These are phyloP conservation scores for Scheffersomyces segobiensis DNA, from an alignment of 1,139 yeast genomes.

Conservation along the genomic window DNA sequence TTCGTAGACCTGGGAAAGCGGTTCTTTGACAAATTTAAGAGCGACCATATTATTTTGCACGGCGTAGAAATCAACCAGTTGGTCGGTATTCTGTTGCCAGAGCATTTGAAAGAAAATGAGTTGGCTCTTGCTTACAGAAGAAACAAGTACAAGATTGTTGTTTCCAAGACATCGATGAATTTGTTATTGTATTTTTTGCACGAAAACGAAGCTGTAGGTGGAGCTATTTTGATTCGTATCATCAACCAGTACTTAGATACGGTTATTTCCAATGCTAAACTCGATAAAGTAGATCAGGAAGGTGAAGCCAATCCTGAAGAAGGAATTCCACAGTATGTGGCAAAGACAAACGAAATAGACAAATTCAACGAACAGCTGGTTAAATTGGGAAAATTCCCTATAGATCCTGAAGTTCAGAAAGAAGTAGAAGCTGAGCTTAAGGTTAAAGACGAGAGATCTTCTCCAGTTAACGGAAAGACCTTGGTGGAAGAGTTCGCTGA, in stretches of 20 bases:
- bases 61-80: slow-evolving; percentile 73
- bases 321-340: slow-evolving; percentile 62
- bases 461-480: slow-evolving; percentile 39
- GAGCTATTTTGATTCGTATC: slow-evolving; percentile 79
- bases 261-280: slow-evolving; percentile 43
- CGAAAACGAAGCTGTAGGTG: slow-evolving; percentile 92
- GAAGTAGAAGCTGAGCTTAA: slow-evolving; percentile 85
- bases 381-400: slow-evolving; percentile 78
- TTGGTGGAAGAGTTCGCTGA: slow-evolving; percentile 51
- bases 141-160: slow-evolving; percentile 71
- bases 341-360: slow-evolving; percentile 50
- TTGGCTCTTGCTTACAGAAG: slow-evolving; percentile 73
- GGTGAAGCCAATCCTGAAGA: slow-evolving; percentile 59
- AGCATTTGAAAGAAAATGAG: slow-evolving; percentile 81
- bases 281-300: slow-evolving; percentile 45
- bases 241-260: slow-evolving; percentile 86
- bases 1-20: slow-evolving; percentile 61
- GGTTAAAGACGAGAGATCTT: slow-evolving; percentile 63
- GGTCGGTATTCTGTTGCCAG: slow-evolving; percentile 73
- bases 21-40: slow-evolving; percentile 73
- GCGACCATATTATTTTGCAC: slow-evolving; percentile 75
- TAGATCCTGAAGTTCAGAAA: slow-evolving; percentile 79
- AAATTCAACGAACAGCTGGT: slow-evolving; percentile 72
- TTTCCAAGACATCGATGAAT: slow-evolving; percentile 84
- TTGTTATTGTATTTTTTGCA: slow-evolving; percentile 81